Conservation (phyloP, 83 land plant species). For the Diphasiastrum complanatum region DNA sequence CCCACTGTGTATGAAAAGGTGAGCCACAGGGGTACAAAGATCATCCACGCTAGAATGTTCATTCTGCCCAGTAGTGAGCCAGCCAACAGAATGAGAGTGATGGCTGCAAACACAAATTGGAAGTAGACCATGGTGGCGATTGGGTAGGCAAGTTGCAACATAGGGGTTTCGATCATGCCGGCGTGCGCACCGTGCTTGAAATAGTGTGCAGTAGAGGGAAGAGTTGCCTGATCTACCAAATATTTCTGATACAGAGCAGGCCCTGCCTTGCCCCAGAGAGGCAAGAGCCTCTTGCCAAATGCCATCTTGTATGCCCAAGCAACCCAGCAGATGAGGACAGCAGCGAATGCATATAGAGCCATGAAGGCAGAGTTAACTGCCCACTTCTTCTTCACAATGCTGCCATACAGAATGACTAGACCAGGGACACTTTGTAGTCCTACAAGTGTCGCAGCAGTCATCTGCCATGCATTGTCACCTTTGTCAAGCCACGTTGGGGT, state of each 20-base stretch:
- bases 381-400: neutral
- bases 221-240: neutral
- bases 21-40: neutral
- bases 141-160: too few relatives aligned
- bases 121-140: too few relatives aligned
- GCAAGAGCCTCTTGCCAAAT: neutral
- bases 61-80: too few relatives aligned
- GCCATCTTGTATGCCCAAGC: neutral
- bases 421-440: neutral
- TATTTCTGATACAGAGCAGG: neutral
- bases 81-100: neutral
- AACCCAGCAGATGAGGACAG: slow-evolving; percentile 1
- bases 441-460: neutral
- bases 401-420: neutral
- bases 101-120: neutral
- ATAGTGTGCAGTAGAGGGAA: neutral
- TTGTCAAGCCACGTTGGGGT: neutral
- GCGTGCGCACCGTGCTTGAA: neutral
- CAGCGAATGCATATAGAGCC: neutral
- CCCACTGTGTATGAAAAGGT: slow-evolving; percentile 1
- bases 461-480: slow-evolving; percentile 1
- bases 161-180: neutral
- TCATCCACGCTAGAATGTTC: neutral
- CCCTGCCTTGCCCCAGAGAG: neutral
- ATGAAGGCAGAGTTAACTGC: neutral